Evolutionary conservation across 1,284 basidiomycete genomes (phyloP).

Genomic region (Wolfiporia cocos): DNA sequence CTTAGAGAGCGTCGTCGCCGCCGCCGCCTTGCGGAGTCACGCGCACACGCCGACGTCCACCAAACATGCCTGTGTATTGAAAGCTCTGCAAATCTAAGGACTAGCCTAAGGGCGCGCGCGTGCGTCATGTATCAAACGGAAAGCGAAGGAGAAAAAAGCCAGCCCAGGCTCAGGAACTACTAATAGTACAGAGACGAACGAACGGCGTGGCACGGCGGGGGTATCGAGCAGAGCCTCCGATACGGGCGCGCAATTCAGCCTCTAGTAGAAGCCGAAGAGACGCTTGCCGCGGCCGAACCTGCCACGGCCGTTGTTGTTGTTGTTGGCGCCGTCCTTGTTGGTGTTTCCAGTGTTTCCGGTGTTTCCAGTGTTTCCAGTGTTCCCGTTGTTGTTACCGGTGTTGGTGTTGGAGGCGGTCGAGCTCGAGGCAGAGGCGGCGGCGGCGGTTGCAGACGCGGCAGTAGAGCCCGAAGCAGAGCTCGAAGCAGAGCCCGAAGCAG

Average conservation of each 20-base stretch:
- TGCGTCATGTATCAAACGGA: no score
- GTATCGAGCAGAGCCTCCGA: not conserved
- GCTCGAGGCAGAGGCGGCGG: not conserved
- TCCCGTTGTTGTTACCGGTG: not conserved
- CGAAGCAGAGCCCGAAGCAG: slow-evolving; percentile 4
- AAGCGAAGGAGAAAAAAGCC: slow-evolving; percentile 1
- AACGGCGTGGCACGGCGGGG: not conserved
- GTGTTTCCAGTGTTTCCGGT: not conserved
- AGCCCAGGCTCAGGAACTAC: slow-evolving; percentile 7
- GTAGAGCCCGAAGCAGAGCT: not conserved
- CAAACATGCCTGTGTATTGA: not conserved
- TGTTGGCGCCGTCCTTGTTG: not conserved
- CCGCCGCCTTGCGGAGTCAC: no score
- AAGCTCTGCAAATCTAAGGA: not conserved
- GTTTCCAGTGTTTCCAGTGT: not conserved
- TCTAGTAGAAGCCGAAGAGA: not conserved
- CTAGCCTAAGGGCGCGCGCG: not conserved
- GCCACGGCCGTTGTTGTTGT: not conserved
- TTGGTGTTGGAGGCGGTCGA: not conserved
- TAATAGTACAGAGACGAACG: slow-evolving; percentile 4
- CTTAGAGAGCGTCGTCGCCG: no score
- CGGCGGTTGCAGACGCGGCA: not conserved
- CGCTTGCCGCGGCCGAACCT: not conserved
- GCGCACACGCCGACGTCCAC: not conserved
- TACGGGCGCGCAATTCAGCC: not conserved